Base-by-base conservation (phyloP, 2,329 filamentous ascomycete species). In the Xylariaceae sp. region DNA sequence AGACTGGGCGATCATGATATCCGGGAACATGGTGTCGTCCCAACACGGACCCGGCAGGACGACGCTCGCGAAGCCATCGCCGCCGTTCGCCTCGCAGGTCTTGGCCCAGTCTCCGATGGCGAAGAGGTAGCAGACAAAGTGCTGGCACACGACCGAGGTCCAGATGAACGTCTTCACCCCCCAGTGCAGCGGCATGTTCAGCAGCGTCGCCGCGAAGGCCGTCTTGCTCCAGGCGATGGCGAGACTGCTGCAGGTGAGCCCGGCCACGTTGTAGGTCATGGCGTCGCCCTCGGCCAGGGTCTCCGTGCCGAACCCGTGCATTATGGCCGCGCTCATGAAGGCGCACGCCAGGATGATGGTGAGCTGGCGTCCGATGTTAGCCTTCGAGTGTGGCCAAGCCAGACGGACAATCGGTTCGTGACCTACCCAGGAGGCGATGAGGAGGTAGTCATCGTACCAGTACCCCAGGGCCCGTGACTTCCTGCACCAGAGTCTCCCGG, bases 191-290 rank as follows among this genome's bases (percentile, higher is more conserved):
- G 35, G 14, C 10, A 37, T 29, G 12, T 27, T 29, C 11, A 29
- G 21, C 26, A 37, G 26, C 5, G 35, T 33, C 11, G 33, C 25
- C 18, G 35, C 35, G 21, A 37, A 37, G 18, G 35, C 35, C 12
- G 30, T 32, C 23, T 37, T 37, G 29, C 35, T 37, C 35, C 35
- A 37, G 3, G 35, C 31, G 5, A 27, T 37, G 7, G 35, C 18
- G 5, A 29, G 14, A 10, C 25, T 14, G 8, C 25, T 25, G 19
- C 9, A 21, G 21, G 22, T 35, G 21, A 29, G 27, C 2, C 21
- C 27, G 13, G 13, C 21, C 14, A 25, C 21, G 17, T 31, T n/a
- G 6, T 30, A 21, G 3, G 26, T 37, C 18, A 29, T 14, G 23
- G 22, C 11, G 17, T 12, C n/a, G 29, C 34, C 16, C 8, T 14